Evolutionary conservation across 768 basidiomycete genomes (phyloP), one percentile per base, ranked within the genome.

Genomic region (Phaeotremella skinneri): DNA sequence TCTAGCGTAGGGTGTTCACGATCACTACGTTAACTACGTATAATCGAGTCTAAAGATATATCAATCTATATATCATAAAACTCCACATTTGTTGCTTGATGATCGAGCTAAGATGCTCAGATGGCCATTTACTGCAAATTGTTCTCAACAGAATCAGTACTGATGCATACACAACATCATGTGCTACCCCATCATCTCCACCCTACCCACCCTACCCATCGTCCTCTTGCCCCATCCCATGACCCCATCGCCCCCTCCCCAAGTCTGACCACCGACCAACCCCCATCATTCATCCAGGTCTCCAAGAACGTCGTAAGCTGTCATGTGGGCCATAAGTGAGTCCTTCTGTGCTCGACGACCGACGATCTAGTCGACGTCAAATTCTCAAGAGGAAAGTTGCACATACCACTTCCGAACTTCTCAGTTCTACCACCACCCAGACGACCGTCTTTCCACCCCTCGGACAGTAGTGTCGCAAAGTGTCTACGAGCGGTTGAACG

Each of bases 371-470:
- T 20, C 5, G 26, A 48, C 23, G 27, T 26, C 29, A n/a, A 26
- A 7, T 9, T 39, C 7, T 25, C 25, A 6, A 39, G 25, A 23
- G 37, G 16, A 42, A 21, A 29, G 11, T 49, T 21, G 14, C 2
- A 67, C 73, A 64, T 42, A 76, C 73, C 29, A 75, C 74, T 37
- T 75, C 75, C 2, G 69, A 31, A 21, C 67, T 69, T 16, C 75
- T 56, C n/a, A 76, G 59, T 52, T 76, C 75, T 11, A 69, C 69
- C 2, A 76, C 68, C 16, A 75, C 69, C 68, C 66, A 69, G 7
- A 70, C 73, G 2, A 69, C 53, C 16, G 72, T 68, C 34, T 50
- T 56, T 3, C 63, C 59, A 20, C 63, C 67, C 25, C 13, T 34
- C 1, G 54, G 52, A 45, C 67, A 62, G 52, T 72, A 75, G 17